phyloP scores from a whole-genome alignment of 441 rosid genomes.

The Brassica hybrid region DNA sequence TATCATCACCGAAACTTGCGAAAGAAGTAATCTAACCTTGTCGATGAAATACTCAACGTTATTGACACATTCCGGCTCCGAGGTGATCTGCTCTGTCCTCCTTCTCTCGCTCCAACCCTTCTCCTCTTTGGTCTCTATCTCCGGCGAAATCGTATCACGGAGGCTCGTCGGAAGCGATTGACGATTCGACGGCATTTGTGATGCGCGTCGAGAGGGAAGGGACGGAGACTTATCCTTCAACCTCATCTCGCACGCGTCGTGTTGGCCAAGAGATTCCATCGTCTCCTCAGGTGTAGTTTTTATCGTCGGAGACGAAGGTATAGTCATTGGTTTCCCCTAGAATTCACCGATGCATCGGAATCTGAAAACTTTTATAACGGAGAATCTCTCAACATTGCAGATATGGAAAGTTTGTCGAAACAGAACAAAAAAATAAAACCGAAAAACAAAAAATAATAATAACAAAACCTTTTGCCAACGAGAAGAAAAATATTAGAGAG shows the following conservation, averaged over 20 bases:
- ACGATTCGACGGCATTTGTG: conserved; percentile 52
- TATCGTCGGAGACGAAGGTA: conserved; percentile 28
- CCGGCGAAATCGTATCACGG: conserved; percentile 1
- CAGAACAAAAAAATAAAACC: background rate
- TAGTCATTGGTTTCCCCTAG: background rate
- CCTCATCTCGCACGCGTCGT: conserved; percentile 66
- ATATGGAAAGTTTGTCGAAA: conserved; percentile 1
- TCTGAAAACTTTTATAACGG: background rate
- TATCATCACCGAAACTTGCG: background rate
- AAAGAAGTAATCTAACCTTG: conserved; percentile 10
- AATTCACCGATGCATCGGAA: background rate
- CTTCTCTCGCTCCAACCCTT: background rate
- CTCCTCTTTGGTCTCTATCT: background rate
- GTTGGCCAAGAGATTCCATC: conserved; percentile 65
- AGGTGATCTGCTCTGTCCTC: background rate
- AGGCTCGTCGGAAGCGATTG: conserved; percentile 65
- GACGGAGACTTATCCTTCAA: conserved; percentile 79
- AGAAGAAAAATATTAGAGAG: background rate
- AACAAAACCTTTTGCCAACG: conserved; percentile 16
- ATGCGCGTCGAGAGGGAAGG: conserved; percentile 74
- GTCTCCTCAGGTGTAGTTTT: conserved; percentile 64
- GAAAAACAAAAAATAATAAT: background rate
- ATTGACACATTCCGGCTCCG: conserved; percentile 1
- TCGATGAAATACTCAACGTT: conserved; percentile 17
- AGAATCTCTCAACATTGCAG: background rate